These are phyloP conservation scores for Botrytis fragariae DNA, from an alignment of 2,329 filamentous ascomycete species.

Conservation along the genomic window DNA sequence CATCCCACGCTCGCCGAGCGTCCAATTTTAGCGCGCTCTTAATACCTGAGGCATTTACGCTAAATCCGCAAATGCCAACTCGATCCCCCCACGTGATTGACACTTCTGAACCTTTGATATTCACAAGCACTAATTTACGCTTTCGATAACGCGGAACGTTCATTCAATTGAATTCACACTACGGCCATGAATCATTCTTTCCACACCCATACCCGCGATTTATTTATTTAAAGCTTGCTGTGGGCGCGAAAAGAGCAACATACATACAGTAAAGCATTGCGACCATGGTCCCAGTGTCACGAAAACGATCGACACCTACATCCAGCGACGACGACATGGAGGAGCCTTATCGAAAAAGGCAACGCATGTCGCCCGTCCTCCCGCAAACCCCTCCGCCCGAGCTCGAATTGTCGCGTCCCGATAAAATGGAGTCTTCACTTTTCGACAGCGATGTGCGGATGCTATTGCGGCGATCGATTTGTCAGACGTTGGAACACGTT, in stretches of 20 bases:
- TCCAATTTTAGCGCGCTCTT: slow-evolving; percentile 4
- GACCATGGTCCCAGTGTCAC: slow-evolving; percentile 25
- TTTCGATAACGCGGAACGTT: neutral
- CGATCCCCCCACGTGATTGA: slow-evolving; percentile 9
- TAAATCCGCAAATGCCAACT: neutral
- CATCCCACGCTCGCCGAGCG: slow-evolving; percentile 12
- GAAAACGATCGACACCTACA: slow-evolving; percentile 33
- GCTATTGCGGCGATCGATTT: slow-evolving; percentile 53
- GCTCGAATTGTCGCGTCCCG: slow-evolving; percentile 7
- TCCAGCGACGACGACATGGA: slow-evolving; percentile 34
- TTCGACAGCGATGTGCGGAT: slow-evolving; percentile 35
- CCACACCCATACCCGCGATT: neutral
- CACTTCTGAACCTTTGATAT: neutral
- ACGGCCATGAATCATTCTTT: slow-evolving; percentile 1
- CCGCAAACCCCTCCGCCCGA: slow-evolving; percentile 34
- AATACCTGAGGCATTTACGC: slow-evolving; percentile 4
- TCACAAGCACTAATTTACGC: neutral
- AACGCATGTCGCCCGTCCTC: slow-evolving; percentile 27
- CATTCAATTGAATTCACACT: neutral
- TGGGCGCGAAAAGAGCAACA: neutral
- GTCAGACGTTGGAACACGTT: slow-evolving; percentile 54
- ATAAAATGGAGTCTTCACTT: slow-evolving; percentile 21
- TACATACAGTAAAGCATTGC: neutral
- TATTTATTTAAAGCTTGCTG: neutral
- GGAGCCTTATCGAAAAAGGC: slow-evolving; percentile 32